A percentile compares a stretch with the other conserved stretches of the same genome.
These are phyloP conservation scores for Stemphylium lycopersici DNA, from an alignment of 2,329 filamentous ascomycete genomes.

Conservation along the genomic window DNA sequence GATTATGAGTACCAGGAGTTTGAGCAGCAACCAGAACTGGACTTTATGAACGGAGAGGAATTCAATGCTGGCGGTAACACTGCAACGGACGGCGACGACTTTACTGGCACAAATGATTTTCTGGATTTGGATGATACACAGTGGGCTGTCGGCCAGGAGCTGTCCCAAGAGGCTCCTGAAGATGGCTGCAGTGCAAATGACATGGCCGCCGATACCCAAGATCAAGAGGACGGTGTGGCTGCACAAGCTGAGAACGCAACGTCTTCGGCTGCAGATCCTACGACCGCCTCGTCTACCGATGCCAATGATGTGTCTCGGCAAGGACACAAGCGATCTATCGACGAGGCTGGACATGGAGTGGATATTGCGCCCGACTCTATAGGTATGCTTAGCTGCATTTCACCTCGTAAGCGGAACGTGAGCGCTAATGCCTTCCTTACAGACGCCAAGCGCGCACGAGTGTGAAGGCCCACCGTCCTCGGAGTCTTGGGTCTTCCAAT, in stretches of 20 bases:
- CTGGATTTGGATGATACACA: constrained; percentile 29
- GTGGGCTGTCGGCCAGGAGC: constrained; percentile 25
- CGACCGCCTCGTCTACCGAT: constrained; percentile 32
- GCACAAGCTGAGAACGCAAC: constrained; percentile 31
- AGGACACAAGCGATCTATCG: constrained; percentile 42
- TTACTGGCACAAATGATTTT: constrained; percentile 22
- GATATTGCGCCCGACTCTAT: constrained; percentile 34
- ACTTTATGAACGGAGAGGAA: constrained; percentile 18
- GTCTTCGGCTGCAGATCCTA: constrained; percentile 37
- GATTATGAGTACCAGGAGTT: constrained; percentile 26
- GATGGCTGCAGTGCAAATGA: constrained; percentile 17
- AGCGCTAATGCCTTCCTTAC: constrained; percentile 17
- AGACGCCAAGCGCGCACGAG: constrained; percentile 43
- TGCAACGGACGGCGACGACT: constrained; percentile 15
- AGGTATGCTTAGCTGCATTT: constrained; percentile 26
- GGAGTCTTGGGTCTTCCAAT: constrained; percentile 11
- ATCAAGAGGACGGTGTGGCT: constrained; percentile 34
- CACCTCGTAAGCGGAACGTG: constrained; percentile 1
- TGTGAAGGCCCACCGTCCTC: constrained; percentile 36
- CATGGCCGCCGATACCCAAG: constrained; percentile 18
- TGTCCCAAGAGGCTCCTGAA: constrained; percentile 12
- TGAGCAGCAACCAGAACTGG: constrained; percentile 22
- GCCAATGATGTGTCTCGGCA: constrained; percentile 33
- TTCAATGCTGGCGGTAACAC: constrained; percentile 12
- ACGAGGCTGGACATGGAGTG: constrained; percentile 39